A percentile compares a stretch with the other conserved stretches of the same genome.
Conservation (phyloP, 2,329 filamentous ascomycete genomes). For the Ramularia endophylla region DNA sequence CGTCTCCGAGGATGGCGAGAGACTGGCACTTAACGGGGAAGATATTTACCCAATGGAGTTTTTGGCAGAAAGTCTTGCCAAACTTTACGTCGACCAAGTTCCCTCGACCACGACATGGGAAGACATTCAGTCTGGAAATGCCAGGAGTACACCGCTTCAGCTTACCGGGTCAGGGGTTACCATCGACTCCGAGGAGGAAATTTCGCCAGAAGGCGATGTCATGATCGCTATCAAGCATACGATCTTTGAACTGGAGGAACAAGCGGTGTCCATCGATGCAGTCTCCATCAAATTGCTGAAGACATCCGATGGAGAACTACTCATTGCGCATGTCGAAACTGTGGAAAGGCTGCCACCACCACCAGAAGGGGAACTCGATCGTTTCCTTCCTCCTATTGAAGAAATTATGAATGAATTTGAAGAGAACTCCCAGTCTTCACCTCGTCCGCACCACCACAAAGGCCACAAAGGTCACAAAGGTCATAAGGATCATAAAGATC, state of each 20-base stretch:
- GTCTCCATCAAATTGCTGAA: constrained; percentile 59
- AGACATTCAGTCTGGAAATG: constrained; percentile 21
- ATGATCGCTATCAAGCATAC: constrained; percentile 52
- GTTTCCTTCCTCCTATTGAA: constrained; percentile 1
- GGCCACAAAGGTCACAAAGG: no score
- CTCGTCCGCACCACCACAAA: no score
- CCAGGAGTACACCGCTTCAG: constrained; percentile 31
- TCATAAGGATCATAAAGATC: no score
- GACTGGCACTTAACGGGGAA: constrained; percentile 54
- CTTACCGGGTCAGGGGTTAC: constrained; percentile 30
- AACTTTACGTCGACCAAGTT: constrained; percentile 23
- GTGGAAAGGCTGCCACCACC: constrained; percentile 2
- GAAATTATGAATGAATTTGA: constrained; percentile 9
- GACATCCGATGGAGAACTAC: constrained; percentile 49
- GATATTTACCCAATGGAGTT: constrained; percentile 48
- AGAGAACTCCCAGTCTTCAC: no score
- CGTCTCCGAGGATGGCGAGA: constrained; percentile 41
- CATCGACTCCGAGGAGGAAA: constrained; percentile 37
- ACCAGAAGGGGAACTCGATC: constrained; percentile 5
- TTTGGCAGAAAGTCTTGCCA: constrained; percentile 10
- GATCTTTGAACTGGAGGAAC: constrained; percentile 54
- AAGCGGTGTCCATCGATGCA: constrained; percentile 45
- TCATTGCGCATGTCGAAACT: constrained; percentile 41
- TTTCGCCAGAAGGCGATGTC: constrained; percentile 48
- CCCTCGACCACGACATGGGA: constrained; percentile 18